A percentile compares a stretch with the other conserved stretches of the same genome.
phyloP scores from a whole-genome alignment of 1,139 yeast genomes.

The Taphrina communis region DNA sequence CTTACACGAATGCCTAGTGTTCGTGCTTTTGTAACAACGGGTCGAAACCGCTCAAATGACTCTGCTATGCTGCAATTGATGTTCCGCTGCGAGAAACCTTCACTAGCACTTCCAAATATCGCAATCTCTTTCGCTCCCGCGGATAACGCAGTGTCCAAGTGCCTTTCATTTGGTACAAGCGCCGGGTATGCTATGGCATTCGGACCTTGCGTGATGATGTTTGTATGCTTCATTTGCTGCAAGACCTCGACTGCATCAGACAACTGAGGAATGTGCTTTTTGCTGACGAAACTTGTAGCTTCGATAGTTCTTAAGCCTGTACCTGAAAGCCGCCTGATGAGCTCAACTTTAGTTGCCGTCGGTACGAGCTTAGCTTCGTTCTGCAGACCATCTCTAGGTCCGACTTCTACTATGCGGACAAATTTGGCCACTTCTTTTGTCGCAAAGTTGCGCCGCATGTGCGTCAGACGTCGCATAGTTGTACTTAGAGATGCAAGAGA shows the following conservation, averaged over 20 bases:
- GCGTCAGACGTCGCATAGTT: background rate
- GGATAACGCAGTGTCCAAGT: conserved; percentile 50
- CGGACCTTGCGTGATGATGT: conserved; percentile 37
- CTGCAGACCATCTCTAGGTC: conserved; percentile 53
- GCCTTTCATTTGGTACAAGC: conserved; percentile 51
- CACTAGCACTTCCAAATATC: conserved; percentile 52
- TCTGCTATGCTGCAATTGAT: conserved; percentile 51
- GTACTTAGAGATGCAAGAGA: too few relatives aligned
- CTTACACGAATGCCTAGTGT: conserved; percentile 49
- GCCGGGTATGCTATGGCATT: conserved; percentile 49
- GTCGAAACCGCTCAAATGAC: conserved; percentile 49
- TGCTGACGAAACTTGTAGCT: conserved; percentile 53
- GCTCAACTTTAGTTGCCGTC: conserved; percentile 50
- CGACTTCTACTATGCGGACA: conserved; percentile 50
- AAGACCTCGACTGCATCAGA: conserved; percentile 49
- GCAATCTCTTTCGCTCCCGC: conserved; percentile 50
- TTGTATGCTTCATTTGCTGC: background rate
- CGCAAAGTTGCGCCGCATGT: background rate
- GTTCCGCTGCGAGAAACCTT: conserved; percentile 51
- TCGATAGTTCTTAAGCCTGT: conserved; percentile 51
- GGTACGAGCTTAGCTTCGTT: conserved; percentile 51
- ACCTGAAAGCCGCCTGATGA: conserved; percentile 50
- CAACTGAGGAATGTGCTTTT: conserved; percentile 54
- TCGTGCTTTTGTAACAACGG: conserved; percentile 49
- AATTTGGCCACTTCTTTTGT: background rate